These are phyloP conservation scores for Pelargonium citronellum DNA, from an alignment of 441 rosid species.

Conservation along the genomic window DNA sequence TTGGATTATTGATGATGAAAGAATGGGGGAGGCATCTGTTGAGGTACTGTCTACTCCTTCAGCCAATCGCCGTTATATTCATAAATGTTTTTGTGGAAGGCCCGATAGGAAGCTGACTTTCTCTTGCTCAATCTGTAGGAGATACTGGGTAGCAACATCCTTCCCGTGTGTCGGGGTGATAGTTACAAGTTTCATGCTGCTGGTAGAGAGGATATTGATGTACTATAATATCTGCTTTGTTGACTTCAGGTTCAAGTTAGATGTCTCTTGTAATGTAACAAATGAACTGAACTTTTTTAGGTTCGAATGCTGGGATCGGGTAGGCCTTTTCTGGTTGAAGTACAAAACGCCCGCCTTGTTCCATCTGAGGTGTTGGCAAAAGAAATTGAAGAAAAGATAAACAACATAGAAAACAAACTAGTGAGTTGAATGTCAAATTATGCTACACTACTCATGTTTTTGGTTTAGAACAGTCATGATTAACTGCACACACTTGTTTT, in stretches of 20 bases:
- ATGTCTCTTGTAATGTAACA: slow-evolving; percentile 22
- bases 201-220: slow-evolving; percentile 99
- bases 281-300: slow-evolving; percentile 33
- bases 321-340: slow-evolving; percentile 87
- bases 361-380: slow-evolving; percentile 56
- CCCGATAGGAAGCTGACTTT: slow-evolving; percentile 15
- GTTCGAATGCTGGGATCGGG: slow-evolving; percentile 99
- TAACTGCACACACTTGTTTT: slow-evolving; percentile 21
- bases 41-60: slow-evolving; percentile 47
- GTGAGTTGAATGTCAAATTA: slow-evolving; percentile 33
- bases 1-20: slow-evolving; percentile 95
- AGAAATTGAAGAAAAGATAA: slow-evolving; percentile 64
- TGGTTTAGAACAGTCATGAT: slow-evolving; percentile 6
- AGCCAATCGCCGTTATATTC: slow-evolving; percentile 7
- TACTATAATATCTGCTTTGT: slow-evolving; percentile 26
- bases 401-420: slow-evolving; percentile 51
- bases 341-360: slow-evolving; percentile 72
- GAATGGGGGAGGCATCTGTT: slow-evolving; percentile 92
- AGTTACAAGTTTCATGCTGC: slow-evolving; percentile 96
- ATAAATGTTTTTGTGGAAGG: slow-evolving; percentile 3
- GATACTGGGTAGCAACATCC: slow-evolving; percentile 68
- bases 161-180: slow-evolving; percentile 72
- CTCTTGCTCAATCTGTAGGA: slow-evolving; percentile 41
- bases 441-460: slow-evolving; percentile 2
- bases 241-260: slow-evolving; percentile 14